These are phyloP conservation scores for Teunomyces cretensis DNA, from an alignment of 805 yeast genomes.

Conservation along the genomic window DNA sequence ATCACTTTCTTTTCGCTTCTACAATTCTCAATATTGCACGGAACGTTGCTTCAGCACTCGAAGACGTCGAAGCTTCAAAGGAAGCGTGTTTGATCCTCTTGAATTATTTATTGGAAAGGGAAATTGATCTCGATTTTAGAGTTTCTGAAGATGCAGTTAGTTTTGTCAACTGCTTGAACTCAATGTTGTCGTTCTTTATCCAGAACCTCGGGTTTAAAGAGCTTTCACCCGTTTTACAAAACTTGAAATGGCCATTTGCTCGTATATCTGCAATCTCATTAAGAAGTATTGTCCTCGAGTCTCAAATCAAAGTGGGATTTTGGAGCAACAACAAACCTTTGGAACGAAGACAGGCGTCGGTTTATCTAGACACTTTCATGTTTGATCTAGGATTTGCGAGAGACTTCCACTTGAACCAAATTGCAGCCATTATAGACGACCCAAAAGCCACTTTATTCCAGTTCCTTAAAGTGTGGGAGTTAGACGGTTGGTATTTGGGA, in stretches of 20 bases:
- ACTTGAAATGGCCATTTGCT: slow-evolving; percentile 31
- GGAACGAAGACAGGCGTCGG: not conserved
- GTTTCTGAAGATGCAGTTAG: not conserved
- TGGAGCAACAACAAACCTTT: slow-evolving; percentile 46
- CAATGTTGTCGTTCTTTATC: not conserved
- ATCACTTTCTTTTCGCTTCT: not conserved
- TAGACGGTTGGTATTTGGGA: slow-evolving; percentile 48
- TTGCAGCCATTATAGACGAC: slow-evolving; percentile 39
- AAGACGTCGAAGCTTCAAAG: not conserved
- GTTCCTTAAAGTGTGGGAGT: slow-evolving; percentile 56
- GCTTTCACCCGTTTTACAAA: not conserved
- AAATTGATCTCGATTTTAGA: not conserved
- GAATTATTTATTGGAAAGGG: not conserved
- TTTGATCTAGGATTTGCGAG: slow-evolving; percentile 41
- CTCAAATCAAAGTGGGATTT: slow-evolving; percentile 62
- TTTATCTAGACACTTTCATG: slow-evolving; percentile 19
- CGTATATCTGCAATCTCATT: slow-evolving; percentile 57
- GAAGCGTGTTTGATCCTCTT: not conserved
- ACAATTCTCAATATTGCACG: not conserved
- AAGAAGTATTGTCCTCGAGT: slow-evolving; percentile 56
- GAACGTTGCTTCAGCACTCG: not conserved
- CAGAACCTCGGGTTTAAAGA: not conserved
- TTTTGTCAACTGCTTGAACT: not conserved
- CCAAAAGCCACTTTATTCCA: slow-evolving; percentile 35
- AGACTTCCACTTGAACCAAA: slow-evolving; percentile 47